phyloP scores from a whole-genome alignment of 2,329 filamentous ascomycete genomes.

The Fusarium praegraminearum region DNA sequence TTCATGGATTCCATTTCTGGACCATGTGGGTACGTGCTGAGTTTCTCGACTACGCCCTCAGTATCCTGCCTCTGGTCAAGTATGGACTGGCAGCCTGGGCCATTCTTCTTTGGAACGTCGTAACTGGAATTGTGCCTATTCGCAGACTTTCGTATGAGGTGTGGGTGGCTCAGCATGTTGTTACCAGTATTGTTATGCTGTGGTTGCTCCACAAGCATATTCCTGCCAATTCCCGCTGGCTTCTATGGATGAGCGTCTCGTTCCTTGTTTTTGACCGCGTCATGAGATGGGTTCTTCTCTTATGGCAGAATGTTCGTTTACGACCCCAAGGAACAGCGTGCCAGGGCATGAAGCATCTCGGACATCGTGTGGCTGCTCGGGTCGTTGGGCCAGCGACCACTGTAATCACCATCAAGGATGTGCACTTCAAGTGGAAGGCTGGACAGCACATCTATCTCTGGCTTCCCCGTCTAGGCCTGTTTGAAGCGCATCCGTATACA shows the following conservation, averaged over 20 bases:
- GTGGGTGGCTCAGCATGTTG: conserved; percentile 76
- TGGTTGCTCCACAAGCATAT: conserved; percentile 74
- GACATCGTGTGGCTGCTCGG: conserved; percentile 63
- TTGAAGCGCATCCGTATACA: conserved; percentile 72
- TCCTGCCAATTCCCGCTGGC: conserved; percentile 68
- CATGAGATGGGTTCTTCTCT: conserved; percentile 61
- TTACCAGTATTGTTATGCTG: conserved; percentile 70
- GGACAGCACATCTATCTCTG: conserved; percentile 73
- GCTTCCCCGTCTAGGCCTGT: conserved; percentile 65
- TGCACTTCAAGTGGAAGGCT: conserved; percentile 69
- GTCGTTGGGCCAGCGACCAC: conserved; percentile 65
- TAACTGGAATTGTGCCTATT: conserved; percentile 73
- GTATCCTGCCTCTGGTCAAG: conserved; percentile 72
- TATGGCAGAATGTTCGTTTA: conserved; percentile 66
- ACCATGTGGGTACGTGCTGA: conserved; percentile 70
- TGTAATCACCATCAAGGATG: conserved; percentile 69
- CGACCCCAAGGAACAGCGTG: conserved; percentile 57
- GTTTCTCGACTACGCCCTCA: conserved; percentile 69
- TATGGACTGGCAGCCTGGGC: conserved; percentile 77
- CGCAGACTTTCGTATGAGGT: conserved; percentile 76
- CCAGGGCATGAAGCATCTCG: conserved; percentile 61
- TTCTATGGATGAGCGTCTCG: conserved; percentile 74
- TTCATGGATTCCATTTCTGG: conserved; percentile 79
- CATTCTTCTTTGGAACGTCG: conserved; percentile 72
- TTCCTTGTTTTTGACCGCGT: conserved; percentile 72